These are phyloP conservation scores for Strigomonas oncopelti DNA, from an alignment of 208 protist genomes.

Conservation along the genomic window DNA sequence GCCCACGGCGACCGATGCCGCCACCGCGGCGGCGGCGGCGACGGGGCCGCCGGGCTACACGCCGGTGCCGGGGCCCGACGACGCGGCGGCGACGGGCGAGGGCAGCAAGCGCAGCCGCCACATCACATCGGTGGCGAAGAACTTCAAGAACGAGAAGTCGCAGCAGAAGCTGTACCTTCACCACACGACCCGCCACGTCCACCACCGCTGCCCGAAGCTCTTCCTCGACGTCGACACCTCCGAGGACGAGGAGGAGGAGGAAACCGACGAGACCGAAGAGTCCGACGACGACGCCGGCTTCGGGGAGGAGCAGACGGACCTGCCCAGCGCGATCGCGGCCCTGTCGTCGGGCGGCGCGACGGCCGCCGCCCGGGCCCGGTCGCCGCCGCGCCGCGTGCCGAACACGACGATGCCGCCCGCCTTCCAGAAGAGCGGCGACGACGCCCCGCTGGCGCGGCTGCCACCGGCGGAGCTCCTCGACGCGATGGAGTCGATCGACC, in stretches of 20 bases:
- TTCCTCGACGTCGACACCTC: conserved; percentile 34
- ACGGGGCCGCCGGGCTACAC: background rate
- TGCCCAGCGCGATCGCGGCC: background rate
- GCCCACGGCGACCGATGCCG: too few species aligned
- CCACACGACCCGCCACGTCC: conserved; percentile 44
- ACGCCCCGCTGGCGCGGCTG: background rate
- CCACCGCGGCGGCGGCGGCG: background rate
- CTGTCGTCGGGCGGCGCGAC: background rate
- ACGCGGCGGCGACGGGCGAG: background rate
- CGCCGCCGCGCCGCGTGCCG: conserved; percentile 6
- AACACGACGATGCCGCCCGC: background rate
- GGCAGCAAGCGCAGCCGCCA: background rate
- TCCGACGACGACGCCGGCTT: conserved; percentile 4
- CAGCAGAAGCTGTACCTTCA: conserved; percentile 38
- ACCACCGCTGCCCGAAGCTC: conserved; percentile 46
- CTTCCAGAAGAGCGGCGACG: background rate
- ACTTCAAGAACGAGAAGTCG: background rate
- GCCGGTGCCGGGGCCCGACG: background rate
- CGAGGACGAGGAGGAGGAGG: conserved; percentile 28
- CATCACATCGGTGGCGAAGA: background rate
- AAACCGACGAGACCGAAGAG: conserved; percentile 12
- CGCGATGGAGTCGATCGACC: background rate
- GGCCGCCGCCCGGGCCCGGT: background rate
- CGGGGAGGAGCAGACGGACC: background rate
- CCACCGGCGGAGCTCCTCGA: conserved; percentile 1